Percentiles rank a stretch among this genome's conserved stretches.
phyloP scores from a whole-genome alignment of 1,284 basidiomycete genomes.

The Ustilago hordei region DNA sequence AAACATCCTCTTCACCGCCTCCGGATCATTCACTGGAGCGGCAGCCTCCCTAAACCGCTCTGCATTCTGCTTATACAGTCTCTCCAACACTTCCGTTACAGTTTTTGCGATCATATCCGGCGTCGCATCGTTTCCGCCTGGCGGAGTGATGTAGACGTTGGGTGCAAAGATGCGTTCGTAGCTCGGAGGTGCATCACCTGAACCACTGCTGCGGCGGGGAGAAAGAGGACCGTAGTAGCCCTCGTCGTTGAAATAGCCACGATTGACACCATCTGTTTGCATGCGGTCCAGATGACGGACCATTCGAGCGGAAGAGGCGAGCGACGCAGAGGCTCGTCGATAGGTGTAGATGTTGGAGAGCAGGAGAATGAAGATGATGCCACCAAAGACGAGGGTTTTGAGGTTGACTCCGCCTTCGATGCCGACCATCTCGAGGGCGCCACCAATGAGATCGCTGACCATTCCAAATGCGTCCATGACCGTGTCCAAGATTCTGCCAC shows the following conservation, averaged over 20 bases:
- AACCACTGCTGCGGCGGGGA: constrained; percentile 13
- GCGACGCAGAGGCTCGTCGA: constrained; percentile 11
- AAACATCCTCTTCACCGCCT: constrained; percentile 70
- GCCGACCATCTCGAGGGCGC: constrained; percentile 42
- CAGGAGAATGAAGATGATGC: constrained; percentile 66
- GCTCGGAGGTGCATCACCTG: neutral
- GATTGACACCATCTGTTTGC: constrained; percentile 30
- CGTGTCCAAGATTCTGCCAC: constrained; percentile 17
- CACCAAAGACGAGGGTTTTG: constrained; percentile 54
- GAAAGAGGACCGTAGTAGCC: constrained; percentile 37
- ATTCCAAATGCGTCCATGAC: constrained; percentile 42
- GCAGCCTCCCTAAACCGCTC: constrained; percentile 11
- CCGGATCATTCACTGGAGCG: constrained; percentile 71
- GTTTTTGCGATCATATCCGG: constrained; percentile 66
- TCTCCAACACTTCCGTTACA: constrained; percentile 66
- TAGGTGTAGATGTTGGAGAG: constrained; percentile 67
- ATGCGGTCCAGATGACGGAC: constrained; percentile 28
- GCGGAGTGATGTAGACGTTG: constrained; percentile 48
- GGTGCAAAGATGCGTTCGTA: constrained; percentile 43
- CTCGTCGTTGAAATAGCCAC: constrained; percentile 41
- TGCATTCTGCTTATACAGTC: constrained; percentile 53
- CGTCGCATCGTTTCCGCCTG: constrained; percentile 34
- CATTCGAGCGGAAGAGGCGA: constrained; percentile 7
- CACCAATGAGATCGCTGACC: constrained; percentile 46
- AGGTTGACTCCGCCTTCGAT: constrained; percentile 34